Conservation (phyloP, 2,329 filamentous ascomycete species). For the Endothia cerciana region DNA sequence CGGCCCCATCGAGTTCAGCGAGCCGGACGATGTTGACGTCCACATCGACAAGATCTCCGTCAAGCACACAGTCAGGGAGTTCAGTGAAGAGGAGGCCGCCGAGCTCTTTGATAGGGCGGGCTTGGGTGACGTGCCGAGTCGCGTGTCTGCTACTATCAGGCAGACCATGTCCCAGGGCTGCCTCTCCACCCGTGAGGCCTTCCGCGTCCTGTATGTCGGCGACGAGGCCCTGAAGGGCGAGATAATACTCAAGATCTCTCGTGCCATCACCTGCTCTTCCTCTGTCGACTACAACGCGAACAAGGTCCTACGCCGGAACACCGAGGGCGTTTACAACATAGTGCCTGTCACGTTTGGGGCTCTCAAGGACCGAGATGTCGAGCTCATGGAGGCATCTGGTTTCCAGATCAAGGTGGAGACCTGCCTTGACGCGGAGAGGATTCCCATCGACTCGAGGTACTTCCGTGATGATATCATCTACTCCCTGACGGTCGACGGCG, state of each 20-base stretch:
- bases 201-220: conserved; percentile 55
- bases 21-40: conserved; percentile 39
- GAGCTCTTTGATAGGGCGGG: conserved; percentile 39
- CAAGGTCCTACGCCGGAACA: conserved; percentile 37
- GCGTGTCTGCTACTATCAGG: conserved; percentile 47
- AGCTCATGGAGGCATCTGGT: conserved; percentile 55
- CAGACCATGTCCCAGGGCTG: conserved; percentile 53
- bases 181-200: conserved; percentile 49
- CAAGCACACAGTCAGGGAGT: conserved; percentile 50
- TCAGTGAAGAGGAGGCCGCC: conserved; percentile 45
- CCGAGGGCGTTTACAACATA: conserved; percentile 54
- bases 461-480: conserved; percentile 39
- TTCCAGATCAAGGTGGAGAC: conserved; percentile 56
- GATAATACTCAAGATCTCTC: conserved; percentile 52
- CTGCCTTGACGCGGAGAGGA: conserved; percentile 46
- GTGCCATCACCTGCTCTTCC: conserved; percentile 48
- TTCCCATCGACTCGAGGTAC: conserved; percentile 33
- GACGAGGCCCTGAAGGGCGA: conserved; percentile 44
- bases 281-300: conserved; percentile 38
- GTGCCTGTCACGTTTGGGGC: conserved; percentile 55
- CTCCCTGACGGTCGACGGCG: conserved; percentile 46
- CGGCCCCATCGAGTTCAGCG: conserved; percentile 51
- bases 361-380: conserved; percentile 50
- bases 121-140: conserved; percentile 40
- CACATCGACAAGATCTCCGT: conserved; percentile 47